Percentiles rank a stretch among this genome's conserved stretches.
Evolutionary conservation across 352 stramenopile genomes (phyloP).

Genomic region (Phytophthora pisi): DNA sequence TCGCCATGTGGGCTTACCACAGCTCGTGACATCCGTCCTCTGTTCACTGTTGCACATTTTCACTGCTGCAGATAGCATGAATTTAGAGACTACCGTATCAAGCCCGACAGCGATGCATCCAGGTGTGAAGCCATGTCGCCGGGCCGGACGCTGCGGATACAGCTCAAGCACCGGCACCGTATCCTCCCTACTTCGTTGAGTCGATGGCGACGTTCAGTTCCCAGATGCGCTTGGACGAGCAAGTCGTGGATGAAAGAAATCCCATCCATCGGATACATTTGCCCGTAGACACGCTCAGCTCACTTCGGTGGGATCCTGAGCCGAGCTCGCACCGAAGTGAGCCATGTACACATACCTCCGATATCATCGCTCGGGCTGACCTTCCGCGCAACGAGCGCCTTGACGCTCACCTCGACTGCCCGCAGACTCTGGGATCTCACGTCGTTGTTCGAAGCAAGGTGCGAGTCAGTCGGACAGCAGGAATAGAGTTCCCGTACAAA

Average conservation of each 20-base stretch:
- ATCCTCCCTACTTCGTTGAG: not conserved
- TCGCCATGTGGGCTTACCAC: not conserved
- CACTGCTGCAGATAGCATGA: too few relatives aligned
- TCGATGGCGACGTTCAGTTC: constrained; percentile 5
- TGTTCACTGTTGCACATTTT: too few relatives aligned
- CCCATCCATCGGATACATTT: not conserved
- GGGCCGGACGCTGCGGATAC: not conserved
- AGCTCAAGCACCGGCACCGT: not conserved
- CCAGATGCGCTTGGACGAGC: not conserved
- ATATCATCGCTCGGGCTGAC: too few relatives aligned
- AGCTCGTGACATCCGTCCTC: too few relatives aligned
- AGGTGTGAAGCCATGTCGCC: not conserved
- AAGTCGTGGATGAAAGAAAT: not conserved
- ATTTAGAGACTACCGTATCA: too few relatives aligned
- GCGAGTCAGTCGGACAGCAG: not conserved
- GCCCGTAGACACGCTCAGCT: not conserved
- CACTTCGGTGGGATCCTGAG: not conserved
- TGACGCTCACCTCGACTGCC: too few relatives aligned
- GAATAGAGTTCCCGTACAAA: too few relatives aligned
- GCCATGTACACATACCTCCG: too few relatives aligned
- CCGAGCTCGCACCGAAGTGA: too few relatives aligned
- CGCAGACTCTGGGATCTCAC: not conserved
- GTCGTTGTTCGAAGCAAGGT: not conserved
- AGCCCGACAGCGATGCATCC: too few relatives aligned
- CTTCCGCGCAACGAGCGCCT: too few relatives aligned